Evolutionary conservation across 129 eudicot species (phyloP).

Genomic region (Flaveria ramosissima): DNA sequence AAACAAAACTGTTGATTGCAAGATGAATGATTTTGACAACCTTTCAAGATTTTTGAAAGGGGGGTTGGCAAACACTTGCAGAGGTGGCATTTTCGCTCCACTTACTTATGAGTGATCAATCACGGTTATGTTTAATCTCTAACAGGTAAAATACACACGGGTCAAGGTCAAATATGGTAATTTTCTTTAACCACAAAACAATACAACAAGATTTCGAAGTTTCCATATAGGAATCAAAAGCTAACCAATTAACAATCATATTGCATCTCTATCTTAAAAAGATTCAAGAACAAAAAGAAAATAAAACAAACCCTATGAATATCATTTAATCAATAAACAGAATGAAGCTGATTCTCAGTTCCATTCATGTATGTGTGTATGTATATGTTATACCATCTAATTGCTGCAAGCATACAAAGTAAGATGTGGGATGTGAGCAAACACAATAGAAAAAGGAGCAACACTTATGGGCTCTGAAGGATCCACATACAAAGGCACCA

Average conservation of each 20-base stretch:
- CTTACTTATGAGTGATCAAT: no score
- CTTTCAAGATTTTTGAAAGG: no score
- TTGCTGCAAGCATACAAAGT: conserved; percentile 60
- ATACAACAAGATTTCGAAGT: not conserved
- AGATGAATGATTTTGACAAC: no score
- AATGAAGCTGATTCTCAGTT: conserved; percentile 47
- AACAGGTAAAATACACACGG: no score
- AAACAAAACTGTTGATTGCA: no score
- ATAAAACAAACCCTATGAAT: not conserved
- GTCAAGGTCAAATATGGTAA: no score
- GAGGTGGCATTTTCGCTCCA: no score
- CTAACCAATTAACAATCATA: conserved; percentile 3
- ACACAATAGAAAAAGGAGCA: conserved; percentile 74
- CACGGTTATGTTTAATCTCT: no score
- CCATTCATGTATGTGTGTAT: conserved; percentile 26
- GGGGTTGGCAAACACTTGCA: no score
- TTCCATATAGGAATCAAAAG: not conserved
- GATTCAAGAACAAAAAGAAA: not conserved
- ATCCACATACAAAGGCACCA: conserved; percentile 52
- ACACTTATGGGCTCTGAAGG: conserved; percentile 60
- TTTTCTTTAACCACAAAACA: not conserved
- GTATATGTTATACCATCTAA: conserved; percentile 21
- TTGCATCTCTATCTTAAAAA: conserved; percentile 6
- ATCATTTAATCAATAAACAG: conserved; percentile 29
- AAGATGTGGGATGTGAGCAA: conserved; percentile 64